A percentile compares a stretch with the other conserved stretches of the same genome.
Conservation (phyloP, 345 rosid species). For the Capsella bursapastoris region DNA sequence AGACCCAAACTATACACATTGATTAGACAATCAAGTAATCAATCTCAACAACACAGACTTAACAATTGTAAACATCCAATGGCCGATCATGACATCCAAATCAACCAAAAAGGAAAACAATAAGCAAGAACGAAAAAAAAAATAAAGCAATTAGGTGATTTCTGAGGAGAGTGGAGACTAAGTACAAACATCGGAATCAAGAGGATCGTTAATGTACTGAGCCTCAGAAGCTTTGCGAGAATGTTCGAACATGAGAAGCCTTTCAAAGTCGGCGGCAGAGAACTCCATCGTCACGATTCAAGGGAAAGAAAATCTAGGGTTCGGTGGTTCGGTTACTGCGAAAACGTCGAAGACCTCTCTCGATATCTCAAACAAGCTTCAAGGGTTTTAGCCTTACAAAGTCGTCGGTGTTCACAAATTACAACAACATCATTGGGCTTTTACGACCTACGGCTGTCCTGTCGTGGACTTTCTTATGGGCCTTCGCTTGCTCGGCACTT, state of each 20-base stretch:
- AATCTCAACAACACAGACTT: background rate
- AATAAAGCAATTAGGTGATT: background rate
- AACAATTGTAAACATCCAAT: background rate
- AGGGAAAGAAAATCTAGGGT: slow-evolving; percentile 22
- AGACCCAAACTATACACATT: background rate
- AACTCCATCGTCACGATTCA: slow-evolving; percentile 56
- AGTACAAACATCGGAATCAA: slow-evolving; percentile 60
- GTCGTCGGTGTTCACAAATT: background rate
- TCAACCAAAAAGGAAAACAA: background rate
- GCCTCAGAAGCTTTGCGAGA: slow-evolving; percentile 61
- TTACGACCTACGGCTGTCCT: background rate
- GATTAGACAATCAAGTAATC: background rate
- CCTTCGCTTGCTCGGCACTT: background rate
- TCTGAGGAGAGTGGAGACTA: background rate
- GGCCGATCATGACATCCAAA: background rate
- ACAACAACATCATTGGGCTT: slow-evolving; percentile 17
- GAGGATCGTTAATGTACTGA: slow-evolving; percentile 61
- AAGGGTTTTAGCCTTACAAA: slow-evolving; percentile 31
- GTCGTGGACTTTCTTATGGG: background rate
- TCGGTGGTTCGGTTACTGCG: slow-evolving; percentile 1
- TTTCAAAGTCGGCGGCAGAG: slow-evolving; percentile 60
- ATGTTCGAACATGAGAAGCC: slow-evolving; percentile 59
- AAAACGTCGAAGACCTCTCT: background rate
- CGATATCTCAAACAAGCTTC: background rate
- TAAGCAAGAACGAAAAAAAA: background rate